Conservation (phyloP, 2,329 filamentous ascomycete genomes). For the Fusarium concolor region DNA sequence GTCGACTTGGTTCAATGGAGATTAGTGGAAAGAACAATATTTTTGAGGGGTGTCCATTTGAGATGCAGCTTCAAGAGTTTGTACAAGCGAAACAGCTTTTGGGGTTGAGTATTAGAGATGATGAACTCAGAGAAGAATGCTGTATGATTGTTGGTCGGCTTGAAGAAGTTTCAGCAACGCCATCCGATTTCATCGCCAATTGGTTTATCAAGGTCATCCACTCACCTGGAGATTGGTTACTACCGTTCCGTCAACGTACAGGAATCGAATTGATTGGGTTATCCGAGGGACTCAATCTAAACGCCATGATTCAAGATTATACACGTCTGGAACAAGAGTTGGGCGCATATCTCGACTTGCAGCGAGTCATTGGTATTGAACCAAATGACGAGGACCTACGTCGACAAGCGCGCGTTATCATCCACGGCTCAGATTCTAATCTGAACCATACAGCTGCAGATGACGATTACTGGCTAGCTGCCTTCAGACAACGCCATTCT, state of each 20-base stretch:
- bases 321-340: conserved; percentile 36
- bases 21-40: conserved; percentile 48
- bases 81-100: conserved; percentile 26
- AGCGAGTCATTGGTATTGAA: conserved; percentile 34
- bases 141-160: conserved; percentile 34
- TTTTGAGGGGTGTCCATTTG: conserved; percentile 47
- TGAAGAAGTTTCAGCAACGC: conserved; percentile 36
- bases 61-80: conserved; percentile 39
- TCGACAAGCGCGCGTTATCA: conserved; percentile 34
- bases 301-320: conserved; percentile 39
- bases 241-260: conserved; percentile 32
- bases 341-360: conserved; percentile 24
- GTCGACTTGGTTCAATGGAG: conserved; percentile 36
- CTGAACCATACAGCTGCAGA: conserved; percentile 40
- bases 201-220: conserved; percentile 42
- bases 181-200: conserved; percentile 42
- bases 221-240: conserved; percentile 36
- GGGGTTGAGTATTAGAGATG: conserved; percentile 18
- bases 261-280: conserved; percentile 4
- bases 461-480: conserved; percentile 40
- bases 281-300: not conserved
- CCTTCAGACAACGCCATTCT: conserved; percentile 41
- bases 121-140: conserved; percentile 39
- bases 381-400: conserved; percentile 36
- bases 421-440: conserved; percentile 32